Base-by-base conservation (phyloP, 129 eudicot genomes). In the Chrysanthemum makinoi region DNA sequence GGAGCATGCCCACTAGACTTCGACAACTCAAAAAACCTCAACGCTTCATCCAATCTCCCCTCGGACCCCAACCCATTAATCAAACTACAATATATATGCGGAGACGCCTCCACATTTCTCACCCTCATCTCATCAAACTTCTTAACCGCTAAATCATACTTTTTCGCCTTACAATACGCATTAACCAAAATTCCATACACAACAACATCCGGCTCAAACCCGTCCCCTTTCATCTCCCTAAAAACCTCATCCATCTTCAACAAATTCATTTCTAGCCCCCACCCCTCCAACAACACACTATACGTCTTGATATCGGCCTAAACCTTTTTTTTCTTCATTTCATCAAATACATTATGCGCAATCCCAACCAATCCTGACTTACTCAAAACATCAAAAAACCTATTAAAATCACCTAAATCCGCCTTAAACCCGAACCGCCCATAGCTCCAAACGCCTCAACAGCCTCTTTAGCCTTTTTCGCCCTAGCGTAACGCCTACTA, bases 81-180 rank as follows among this genome's bases (percentile, higher is more conserved):
- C 94, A 95, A 88, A 69, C 82, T 90, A 61, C 99, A 95, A 55
- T 86, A 95, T n/a, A 84, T 78, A 83, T 95, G 97, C 9, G 96
- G 89, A 16, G 86, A 86, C 39, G 91, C 84, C 59, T 84, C 82
- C 11, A 86, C 18, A 10, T 72, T 69, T 74, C 82, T 87, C 4
- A 54, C 48, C 58, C 74, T 91, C 97, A 95, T 87, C 69, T 90
- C 96, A 43, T 75, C 65, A 51, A 86, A 95, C 83, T 68, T 72
- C 9, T 74, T 77, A 46, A 95, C 30, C 0, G 99, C 97, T 15
- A 70, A 80, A 74, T 87, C 85, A 35, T 68, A 77, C 76, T 81
- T 85, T 49, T 74, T 84, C 9, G 85, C 86, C 68, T 88, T 90
- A 56, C 99, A 95, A 66, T 86, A 81, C 7, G 96, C 91, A 70